Percentiles rank a stretch among this genome's conserved stretches.
phyloP scores from a whole-genome alignment of 352 stramenopile species.

The Phytophthora ramorum region DNA sequence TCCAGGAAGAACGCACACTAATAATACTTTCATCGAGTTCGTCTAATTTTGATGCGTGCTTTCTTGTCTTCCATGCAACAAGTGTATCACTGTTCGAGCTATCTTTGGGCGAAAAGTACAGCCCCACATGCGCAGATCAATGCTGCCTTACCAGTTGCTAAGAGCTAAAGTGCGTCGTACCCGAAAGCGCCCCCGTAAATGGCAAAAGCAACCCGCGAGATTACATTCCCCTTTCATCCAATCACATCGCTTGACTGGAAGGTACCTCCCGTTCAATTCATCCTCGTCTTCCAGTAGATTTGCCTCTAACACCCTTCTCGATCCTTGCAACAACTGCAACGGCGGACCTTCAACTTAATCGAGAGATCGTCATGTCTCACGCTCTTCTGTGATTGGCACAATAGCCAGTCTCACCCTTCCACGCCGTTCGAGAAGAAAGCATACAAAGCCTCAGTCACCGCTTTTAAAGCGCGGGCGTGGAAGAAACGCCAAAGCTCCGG shows the following conservation, averaged over 20 bases:
- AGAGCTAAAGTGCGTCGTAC: too few species aligned
- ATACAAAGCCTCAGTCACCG: slow-evolving; percentile 15
- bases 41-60: too few species aligned
- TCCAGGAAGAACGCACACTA: not conserved
- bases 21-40: slow-evolving; percentile 2
- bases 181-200: too few species aligned
- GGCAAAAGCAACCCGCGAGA: too few species aligned
- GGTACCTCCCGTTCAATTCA: too few species aligned
- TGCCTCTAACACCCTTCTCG: not conserved
- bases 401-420: slow-evolving; percentile 14
- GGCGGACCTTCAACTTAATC: slow-evolving; percentile 1
- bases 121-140: too few species aligned
- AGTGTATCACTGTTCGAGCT: too few species aligned
- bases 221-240: too few species aligned
- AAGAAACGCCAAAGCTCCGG: slow-evolving; percentile 3
- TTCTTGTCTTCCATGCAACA: too few species aligned
- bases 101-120: too few species aligned
- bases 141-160: too few species aligned
- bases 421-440: slow-evolving; percentile 18
- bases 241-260: too few species aligned
- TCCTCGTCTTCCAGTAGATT: not conserved
- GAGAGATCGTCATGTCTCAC: slow-evolving; percentile 7
- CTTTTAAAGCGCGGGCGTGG: not conserved
- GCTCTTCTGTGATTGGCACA: not conserved
- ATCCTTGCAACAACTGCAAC: not conserved